Evolutionary conservation across 1,284 basidiomycete species (phyloP).

Genomic region (Tremellales sp.): DNA sequence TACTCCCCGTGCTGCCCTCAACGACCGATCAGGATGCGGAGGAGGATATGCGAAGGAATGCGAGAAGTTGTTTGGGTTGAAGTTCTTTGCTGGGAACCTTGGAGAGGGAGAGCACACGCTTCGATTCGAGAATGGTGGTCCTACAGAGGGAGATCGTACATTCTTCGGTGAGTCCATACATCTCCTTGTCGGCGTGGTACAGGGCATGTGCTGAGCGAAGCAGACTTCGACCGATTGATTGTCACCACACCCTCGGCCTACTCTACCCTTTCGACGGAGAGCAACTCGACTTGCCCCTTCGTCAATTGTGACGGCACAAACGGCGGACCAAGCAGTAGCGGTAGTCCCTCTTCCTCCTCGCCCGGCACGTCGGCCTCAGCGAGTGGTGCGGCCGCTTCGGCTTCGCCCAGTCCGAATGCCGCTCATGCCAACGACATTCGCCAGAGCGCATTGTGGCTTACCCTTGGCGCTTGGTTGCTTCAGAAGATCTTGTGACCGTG

Average conservation of each 20-base stretch:
- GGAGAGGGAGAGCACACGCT: conserved; percentile 35
- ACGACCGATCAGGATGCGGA: conserved; percentile 43
- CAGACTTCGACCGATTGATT: conserved; percentile 47
- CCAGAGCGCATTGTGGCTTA: not conserved
- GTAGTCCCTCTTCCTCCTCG: not conserved
- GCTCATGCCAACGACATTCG: not conserved
- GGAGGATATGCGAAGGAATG: conserved; percentile 41
- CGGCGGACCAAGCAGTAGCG: too few species aligned
- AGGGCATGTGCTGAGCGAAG: not conserved
- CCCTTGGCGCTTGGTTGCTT: not conserved
- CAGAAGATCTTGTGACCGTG: not conserved
- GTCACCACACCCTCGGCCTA: conserved; percentile 39
- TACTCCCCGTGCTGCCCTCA: conserved; percentile 23
- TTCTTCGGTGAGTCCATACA: conserved; percentile 43
- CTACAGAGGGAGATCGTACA: conserved; percentile 26
- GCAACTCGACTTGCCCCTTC: conserved; percentile 20
- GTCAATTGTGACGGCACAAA: conserved; percentile 7
- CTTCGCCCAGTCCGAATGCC: not conserved
- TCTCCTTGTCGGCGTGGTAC: not conserved
- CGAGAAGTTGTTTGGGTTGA: conserved; percentile 47
- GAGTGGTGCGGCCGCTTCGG: not conserved
- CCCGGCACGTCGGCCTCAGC: not conserved
- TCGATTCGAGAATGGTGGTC: conserved; percentile 38
- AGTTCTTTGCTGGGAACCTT: conserved; percentile 33
- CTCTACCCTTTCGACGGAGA: conserved; percentile 4